Conservation (phyloP, 345 rosid genomes). For the Corymbia maculata region DNA sequence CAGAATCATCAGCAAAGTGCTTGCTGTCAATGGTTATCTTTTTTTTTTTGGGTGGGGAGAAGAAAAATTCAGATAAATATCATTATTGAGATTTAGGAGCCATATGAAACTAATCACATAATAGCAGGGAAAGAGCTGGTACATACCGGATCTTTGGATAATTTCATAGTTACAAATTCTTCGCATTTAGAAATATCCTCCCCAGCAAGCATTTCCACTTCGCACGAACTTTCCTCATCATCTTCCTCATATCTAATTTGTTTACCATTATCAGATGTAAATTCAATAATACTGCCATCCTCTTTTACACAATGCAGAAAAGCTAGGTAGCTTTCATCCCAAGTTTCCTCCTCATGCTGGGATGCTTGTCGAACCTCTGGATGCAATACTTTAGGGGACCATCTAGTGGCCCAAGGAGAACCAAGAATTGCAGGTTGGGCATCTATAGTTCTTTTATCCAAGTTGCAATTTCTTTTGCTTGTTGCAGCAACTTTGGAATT, state of each 20-base stretch:
- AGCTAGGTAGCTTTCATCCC: slow-evolving; percentile 13
- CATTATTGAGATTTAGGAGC: background rate
- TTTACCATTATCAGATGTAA: slow-evolving; percentile 5
- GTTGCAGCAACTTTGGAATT: slow-evolving; percentile 4
- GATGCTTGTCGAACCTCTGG: background rate
- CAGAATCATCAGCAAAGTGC: background rate
- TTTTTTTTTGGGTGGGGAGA: background rate
- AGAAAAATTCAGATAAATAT: background rate
- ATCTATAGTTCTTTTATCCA: background rate
- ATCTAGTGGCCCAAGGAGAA: background rate
- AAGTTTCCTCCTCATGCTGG: background rate
- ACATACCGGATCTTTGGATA: background rate
- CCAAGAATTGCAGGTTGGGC: slow-evolving; percentile 1
- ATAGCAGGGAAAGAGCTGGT: background rate
- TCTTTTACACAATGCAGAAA: slow-evolving; percentile 5
- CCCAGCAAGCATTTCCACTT: slow-evolving; percentile 21
- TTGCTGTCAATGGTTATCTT: slow-evolving; percentile 8
- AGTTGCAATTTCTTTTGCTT: background rate
- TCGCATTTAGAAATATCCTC: background rate
- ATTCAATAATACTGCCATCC: background rate
- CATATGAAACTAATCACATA: slow-evolving; percentile 2
- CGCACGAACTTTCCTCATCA: slow-evolving; percentile 20
- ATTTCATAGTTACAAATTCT: slow-evolving; percentile 8
- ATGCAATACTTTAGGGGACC: background rate
- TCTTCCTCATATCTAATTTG: slow-evolving; percentile 12